Conservation (phyloP, 2,329 filamentous ascomycete genomes). For the Fusarium vanettenii region DNA sequence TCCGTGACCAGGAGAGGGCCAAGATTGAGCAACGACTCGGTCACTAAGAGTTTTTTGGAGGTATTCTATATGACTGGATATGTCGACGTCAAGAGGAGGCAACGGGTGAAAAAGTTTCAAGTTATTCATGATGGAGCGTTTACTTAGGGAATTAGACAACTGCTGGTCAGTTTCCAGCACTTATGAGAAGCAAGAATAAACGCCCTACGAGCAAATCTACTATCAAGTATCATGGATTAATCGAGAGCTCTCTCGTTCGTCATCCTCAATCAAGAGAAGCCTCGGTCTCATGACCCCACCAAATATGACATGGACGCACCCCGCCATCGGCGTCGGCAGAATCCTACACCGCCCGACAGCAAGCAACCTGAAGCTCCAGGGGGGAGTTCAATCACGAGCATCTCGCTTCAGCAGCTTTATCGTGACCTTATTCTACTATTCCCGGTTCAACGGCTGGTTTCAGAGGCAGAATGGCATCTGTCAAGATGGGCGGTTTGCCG, state of each 20-base stretch:
- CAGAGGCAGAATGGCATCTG: conserved; percentile 53
- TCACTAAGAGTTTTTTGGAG: conserved; percentile 28
- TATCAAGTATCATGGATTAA: neutral
- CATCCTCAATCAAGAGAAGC: neutral
- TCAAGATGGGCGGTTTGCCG: conserved; percentile 60
- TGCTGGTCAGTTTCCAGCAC: conserved; percentile 27
- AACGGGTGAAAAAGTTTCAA: conserved; percentile 6
- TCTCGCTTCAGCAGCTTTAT: neutral
- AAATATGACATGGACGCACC: neutral
- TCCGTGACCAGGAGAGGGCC: conserved; percentile 73
- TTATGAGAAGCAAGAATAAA: conserved; percentile 1
- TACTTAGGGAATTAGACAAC: conserved; percentile 33
- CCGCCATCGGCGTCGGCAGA: conserved; percentile 1
- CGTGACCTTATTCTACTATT: neutral
- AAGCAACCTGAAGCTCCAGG: neutral
- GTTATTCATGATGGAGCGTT: conserved; percentile 21
- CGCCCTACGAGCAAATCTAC: neutral
- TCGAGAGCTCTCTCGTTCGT: neutral
- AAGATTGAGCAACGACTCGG: conserved; percentile 81
- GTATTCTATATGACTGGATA: neutral
- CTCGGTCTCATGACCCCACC: neutral
- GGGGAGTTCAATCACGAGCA: neutral
- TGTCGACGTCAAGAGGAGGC: conserved; percentile 2
- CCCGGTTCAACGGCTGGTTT: neutral
- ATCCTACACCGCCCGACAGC: conserved; percentile 37